A percentile compares a stretch with the other conserved stretches of the same genome.
These are phyloP conservation scores for Diaporthe sp. DNA, from an alignment of 2,329 filamentous ascomycete genomes.

Conservation along the genomic window DNA sequence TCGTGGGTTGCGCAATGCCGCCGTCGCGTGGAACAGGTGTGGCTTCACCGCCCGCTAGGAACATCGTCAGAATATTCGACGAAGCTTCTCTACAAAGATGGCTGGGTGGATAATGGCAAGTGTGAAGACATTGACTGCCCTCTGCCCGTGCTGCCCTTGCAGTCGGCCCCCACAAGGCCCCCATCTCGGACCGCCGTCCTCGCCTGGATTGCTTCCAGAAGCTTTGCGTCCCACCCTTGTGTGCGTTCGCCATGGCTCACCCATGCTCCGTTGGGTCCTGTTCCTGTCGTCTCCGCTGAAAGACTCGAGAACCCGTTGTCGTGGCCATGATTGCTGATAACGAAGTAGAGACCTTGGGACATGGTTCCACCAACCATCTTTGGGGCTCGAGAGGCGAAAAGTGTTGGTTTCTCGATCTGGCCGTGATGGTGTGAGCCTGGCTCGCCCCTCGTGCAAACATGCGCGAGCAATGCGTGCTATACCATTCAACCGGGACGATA, in stretches of 20 bases:
- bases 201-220: background rate
- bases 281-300: background rate
- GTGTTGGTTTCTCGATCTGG: no score
- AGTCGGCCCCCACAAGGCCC: background rate
- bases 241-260: background rate
- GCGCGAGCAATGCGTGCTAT: background rate
- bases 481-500: background rate
- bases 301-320: background rate
- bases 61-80: background rate
- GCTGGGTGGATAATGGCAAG: background rate
- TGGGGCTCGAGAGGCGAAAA: background rate
- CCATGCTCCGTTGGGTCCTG: background rate
- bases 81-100: background rate
- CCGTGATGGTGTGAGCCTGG: background rate
- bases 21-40: background rate
- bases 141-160: background rate
- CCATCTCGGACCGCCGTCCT: background rate
- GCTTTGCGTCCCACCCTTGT: background rate
- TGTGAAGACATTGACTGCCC: background rate
- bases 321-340: background rate
- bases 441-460: background rate
- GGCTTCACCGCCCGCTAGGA: background rate
- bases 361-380: background rate
- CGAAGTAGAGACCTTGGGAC: background rate
- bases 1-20: background rate